These are phyloP conservation scores for Ogataea glucozyma DNA, from an alignment of 805 yeast genomes.

Conservation along the genomic window DNA sequence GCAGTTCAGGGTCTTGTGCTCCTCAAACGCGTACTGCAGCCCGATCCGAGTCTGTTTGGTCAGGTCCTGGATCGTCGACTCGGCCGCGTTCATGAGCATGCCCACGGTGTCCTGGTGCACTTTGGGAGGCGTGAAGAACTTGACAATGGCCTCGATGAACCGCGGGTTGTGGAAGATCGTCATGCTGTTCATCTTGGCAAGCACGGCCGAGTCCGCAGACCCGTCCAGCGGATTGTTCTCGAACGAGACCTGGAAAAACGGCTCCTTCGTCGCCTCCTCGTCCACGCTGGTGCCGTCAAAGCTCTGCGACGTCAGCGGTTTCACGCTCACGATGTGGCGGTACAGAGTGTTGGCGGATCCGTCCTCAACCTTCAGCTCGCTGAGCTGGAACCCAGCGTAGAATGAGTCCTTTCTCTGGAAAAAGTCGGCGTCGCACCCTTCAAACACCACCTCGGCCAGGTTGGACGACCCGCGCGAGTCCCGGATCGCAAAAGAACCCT, in stretches of 20 bases:
- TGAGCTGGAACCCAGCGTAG: slow-evolving; percentile 67
- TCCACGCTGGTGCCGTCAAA: no score
- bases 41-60: slow-evolving; percentile 90
- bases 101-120: slow-evolving; percentile 85
- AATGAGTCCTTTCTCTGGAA: slow-evolving; percentile 80
- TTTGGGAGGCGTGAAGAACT: slow-evolving; percentile 84
- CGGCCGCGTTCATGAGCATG: slow-evolving; percentile 91
- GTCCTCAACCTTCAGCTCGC: slow-evolving; percentile 85
- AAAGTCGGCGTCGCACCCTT: slow-evolving; percentile 74
- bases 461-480: slow-evolving; percentile 42
- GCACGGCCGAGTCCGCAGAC: slow-evolving; percentile 75
- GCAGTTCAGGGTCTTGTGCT: slow-evolving; percentile 86
- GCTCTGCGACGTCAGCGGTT: slow-evolving; percentile 54
- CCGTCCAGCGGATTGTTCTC: slow-evolving; percentile 87
- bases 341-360: slow-evolving; percentile 78
- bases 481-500: slow-evolving; percentile 73
- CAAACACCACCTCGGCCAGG: slow-evolving; percentile 78
- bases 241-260: slow-evolving; percentile 78
- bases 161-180: slow-evolving; percentile 86
- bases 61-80: slow-evolving; percentile 88
- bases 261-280: slow-evolving; percentile 40
- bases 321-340: slow-evolving; percentile 84
- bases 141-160: slow-evolving; percentile 71
- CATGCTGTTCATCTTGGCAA: slow-evolving; percentile 79
- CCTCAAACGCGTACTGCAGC: slow-evolving; percentile 88